Evolutionary conservation across 2,329 filamentous ascomycete genomes (phyloP).

Genomic region (Claviceps sp.): DNA sequence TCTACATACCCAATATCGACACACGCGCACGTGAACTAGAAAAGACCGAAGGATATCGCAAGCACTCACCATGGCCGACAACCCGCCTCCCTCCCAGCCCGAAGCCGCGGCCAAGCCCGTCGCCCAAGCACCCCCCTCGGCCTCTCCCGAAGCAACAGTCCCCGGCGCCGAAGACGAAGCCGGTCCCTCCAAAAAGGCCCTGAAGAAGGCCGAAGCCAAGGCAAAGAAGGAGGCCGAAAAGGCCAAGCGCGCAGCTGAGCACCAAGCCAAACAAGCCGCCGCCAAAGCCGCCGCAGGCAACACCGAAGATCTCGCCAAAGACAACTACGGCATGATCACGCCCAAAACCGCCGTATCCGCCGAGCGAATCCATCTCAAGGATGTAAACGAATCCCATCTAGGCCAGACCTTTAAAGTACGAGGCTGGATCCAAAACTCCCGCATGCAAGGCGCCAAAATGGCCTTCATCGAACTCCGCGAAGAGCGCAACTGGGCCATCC

Average conservation of each 20-base stretch:
- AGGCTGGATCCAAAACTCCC: slow-evolving; percentile 35
- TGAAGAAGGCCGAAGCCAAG: slow-evolving; percentile 76
- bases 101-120: neutral
- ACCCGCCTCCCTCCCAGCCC: neutral
- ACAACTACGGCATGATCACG: slow-evolving; percentile 51
- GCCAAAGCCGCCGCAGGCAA: slow-evolving; percentile 52
- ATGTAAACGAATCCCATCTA: slow-evolving; percentile 49
- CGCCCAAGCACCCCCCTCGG: neutral
- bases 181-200: slow-evolving; percentile 43
- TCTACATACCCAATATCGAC: neutral
- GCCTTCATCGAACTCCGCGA: slow-evolving; percentile 71
- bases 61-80: slow-evolving; percentile 4
- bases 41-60: neutral
- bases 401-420: slow-evolving; percentile 64
- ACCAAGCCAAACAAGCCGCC: slow-evolving; percentile 57
- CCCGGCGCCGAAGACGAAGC: neutral
- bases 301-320: slow-evolving; percentile 54
- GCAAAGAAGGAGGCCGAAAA: slow-evolving; percentile 82
- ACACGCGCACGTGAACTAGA: neutral
- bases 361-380: slow-evolving; percentile 45
- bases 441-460: slow-evolving; percentile 49
- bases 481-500: slow-evolving; percentile 58
- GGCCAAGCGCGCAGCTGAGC: slow-evolving; percentile 57
- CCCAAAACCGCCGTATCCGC: slow-evolving; percentile 43
- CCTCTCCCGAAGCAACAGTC: neutral